phyloP scores from a whole-genome alignment of 371 early-diverging fungal genomes.

The Rhizomucor pusillus region DNA sequence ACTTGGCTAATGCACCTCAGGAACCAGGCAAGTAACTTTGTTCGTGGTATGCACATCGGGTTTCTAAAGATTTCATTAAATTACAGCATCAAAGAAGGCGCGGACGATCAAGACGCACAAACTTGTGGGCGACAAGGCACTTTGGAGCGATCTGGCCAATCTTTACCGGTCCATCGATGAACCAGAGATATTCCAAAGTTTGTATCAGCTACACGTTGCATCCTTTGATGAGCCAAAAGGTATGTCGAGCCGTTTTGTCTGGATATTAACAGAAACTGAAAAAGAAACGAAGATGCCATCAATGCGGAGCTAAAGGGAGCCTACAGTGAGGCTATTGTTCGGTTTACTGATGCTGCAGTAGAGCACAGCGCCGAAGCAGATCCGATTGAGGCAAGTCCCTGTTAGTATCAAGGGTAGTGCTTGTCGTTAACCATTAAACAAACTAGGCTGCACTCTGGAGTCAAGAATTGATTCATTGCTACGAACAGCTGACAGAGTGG shows the following conservation, averaged over 20 bases:
- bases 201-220: conserved; percentile 55
- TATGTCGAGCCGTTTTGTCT: conserved; percentile 3
- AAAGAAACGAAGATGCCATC: conserved; percentile 42
- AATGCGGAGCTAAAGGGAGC: conserved; percentile 59
- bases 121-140: conserved; percentile 9
- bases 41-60: not conserved
- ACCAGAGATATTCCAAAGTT: conserved; percentile 57
- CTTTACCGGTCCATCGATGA: conserved; percentile 64
- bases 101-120: conserved; percentile 3
- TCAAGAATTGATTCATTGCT: conserved; percentile 58
- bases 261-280: not conserved
- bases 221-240: conserved; percentile 39
- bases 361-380: conserved; percentile 31
- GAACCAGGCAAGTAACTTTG: not conserved
- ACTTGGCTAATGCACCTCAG: conserved; percentile 14
- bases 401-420: not conserved
- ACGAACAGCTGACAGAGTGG: conserved; percentile 66
- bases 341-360: conserved; percentile 43
- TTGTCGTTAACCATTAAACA: not conserved
- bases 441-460: conserved; percentile 31
- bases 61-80: not conserved
- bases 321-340: conserved; percentile 51
- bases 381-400: conserved; percentile 31
- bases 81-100: conserved; percentile 8
- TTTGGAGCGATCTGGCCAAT: conserved; percentile 61